Conservation (phyloP, 805 yeast genomes). For the Metschnikowia koreensis region DNA sequence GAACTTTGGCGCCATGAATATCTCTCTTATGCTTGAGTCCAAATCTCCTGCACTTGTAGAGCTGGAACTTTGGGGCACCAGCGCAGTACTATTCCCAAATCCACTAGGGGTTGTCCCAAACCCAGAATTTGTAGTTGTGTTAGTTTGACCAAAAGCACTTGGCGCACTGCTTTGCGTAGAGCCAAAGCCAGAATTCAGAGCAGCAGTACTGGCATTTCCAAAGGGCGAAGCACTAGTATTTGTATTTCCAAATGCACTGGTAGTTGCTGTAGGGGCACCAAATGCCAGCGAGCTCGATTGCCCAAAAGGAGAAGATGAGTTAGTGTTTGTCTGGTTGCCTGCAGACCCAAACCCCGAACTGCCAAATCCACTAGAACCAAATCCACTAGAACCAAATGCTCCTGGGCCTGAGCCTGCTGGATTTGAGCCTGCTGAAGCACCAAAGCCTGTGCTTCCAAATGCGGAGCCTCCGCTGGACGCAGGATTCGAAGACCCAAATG, state of each 20-base stretch:
- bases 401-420: background rate
- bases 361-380: constrained; percentile 6
- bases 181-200: background rate
- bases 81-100: background rate
- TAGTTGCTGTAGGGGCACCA: background rate
- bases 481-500: background rate
- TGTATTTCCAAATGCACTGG: background rate
- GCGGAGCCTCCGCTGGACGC: background rate
- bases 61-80: background rate
- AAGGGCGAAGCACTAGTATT: background rate
- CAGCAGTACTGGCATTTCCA: background rate
- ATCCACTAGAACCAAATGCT: background rate
- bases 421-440: background rate
- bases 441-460: constrained; percentile 7
- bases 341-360: constrained; percentile 8
- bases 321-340: background rate
- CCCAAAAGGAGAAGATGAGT: constrained; percentile 3
- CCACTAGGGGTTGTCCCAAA: background rate
- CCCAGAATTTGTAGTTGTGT: background rate
- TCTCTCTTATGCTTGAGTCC: constrained; percentile 40
- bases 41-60: constrained; percentile 31
- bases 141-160: constrained; percentile 1
- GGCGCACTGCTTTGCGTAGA: background rate
- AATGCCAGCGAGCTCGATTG: constrained; percentile 7
- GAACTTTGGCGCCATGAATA: constrained; percentile 50